phyloP scores from a whole-genome alignment of 371 early-diverging fungal species.

The Parasitella parasitica region DNA sequence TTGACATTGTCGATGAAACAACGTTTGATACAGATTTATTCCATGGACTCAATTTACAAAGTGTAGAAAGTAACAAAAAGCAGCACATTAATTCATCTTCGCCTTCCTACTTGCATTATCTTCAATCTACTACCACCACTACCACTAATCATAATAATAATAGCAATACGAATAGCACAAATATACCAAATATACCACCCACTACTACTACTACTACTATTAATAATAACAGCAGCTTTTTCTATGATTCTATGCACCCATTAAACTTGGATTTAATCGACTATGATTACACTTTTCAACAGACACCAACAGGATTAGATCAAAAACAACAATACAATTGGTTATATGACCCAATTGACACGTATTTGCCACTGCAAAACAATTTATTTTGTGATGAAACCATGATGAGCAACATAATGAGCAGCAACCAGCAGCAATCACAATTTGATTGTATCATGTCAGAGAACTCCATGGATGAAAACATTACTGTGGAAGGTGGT shows the following conservation, averaged over 20 bases:
- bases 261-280: conserved; percentile 1
- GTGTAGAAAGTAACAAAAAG: neutral
- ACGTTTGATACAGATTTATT: conserved; percentile 9
- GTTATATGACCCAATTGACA: conserved; percentile 26
- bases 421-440: neutral
- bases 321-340: conserved; percentile 23
- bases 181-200: neutral
- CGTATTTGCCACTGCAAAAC: conserved; percentile 10
- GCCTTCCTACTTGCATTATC: conserved; percentile 11
- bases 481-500: conserved; percentile 12
- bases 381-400: neutral
- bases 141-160: neutral
- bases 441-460: conserved; percentile 5
- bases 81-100: neutral
- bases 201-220: neutral
- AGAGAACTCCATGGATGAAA: neutral
- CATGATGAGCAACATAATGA: neutral
- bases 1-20: conserved; percentile 17
- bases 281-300: conserved; percentile 11
- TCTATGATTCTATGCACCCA: conserved; percentile 2
- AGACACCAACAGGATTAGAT: neutral
- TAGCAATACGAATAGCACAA: neutral
- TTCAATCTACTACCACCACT: neutral
- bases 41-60: conserved; percentile 5
- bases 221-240: neutral